Evolutionary conservation across 257 asterid genomes (phyloP).

Genomic region (Solanum verrucosum): DNA sequence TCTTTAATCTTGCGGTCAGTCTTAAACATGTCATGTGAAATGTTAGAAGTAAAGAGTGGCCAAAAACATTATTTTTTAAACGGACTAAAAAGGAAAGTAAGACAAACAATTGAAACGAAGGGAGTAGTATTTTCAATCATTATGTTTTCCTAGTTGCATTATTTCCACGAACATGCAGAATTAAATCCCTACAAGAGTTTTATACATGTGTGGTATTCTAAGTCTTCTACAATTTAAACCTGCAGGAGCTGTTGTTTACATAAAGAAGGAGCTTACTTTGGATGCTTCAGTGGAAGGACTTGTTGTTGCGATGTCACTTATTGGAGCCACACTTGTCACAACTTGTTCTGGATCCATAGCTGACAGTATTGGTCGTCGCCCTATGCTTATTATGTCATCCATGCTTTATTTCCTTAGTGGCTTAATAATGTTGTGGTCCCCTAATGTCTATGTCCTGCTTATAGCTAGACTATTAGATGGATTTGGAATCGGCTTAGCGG

Average conservation of each 20-base stretch:
- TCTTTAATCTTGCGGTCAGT: background rate
- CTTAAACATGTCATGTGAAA: background rate
- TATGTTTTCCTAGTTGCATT: background rate
- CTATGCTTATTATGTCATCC: constrained; percentile 72
- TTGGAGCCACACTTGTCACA: constrained; percentile 71
- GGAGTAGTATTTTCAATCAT: background rate
- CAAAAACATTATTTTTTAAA: background rate
- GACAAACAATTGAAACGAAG: background rate
- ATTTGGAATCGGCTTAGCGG: constrained; percentile 71
- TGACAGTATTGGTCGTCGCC: constrained; percentile 60
- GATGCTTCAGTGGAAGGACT: constrained; percentile 57
- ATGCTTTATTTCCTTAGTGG: constrained; percentile 64
- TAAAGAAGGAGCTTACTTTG: constrained; percentile 44
- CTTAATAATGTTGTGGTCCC: constrained; percentile 77
- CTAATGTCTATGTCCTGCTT: constrained; percentile 61
- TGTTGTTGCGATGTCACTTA: constrained; percentile 71
- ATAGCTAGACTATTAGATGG: constrained; percentile 72
- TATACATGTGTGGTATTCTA: background rate
- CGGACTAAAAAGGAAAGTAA: background rate
- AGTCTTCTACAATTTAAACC: background rate
- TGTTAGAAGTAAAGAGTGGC: background rate
- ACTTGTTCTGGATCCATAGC: constrained; percentile 75
- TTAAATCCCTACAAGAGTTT: background rate
- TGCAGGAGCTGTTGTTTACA: constrained; percentile 65
- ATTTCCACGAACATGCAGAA: background rate